Evolutionary conservation across 805 yeast species (phyloP).

Genomic region (Nematodospora valgi): DNA sequence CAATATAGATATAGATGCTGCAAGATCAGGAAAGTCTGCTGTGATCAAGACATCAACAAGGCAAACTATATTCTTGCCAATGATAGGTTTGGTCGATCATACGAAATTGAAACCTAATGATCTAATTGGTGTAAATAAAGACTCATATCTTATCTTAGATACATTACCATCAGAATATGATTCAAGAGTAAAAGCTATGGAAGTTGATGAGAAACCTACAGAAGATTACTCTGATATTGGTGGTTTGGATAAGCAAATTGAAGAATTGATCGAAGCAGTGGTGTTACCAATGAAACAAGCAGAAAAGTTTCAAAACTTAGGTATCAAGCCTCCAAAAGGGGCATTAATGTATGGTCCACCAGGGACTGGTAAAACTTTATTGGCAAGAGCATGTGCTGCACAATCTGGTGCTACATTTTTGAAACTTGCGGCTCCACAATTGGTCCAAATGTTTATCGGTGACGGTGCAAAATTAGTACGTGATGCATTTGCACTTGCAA

Average conservation of each 20-base stretch:
- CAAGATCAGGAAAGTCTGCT: slow-evolving; percentile 94
- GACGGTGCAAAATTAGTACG: slow-evolving; percentile 46
- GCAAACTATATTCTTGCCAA: slow-evolving; percentile 94
- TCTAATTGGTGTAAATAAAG: slow-evolving; percentile 96
- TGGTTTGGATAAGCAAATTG: slow-evolving; percentile 96
- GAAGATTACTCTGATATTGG: slow-evolving; percentile 98
- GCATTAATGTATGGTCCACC: slow-evolving; percentile 50
- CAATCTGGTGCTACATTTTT: slow-evolving; percentile 45
- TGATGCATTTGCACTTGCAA: slow-evolving; percentile 45
- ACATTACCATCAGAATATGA: slow-evolving; percentile 97
- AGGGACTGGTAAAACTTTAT: slow-evolving; percentile 45
- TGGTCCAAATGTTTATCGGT: slow-evolving; percentile 46
- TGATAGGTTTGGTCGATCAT: slow-evolving; percentile 93
- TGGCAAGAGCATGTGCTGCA: slow-evolving; percentile 48
- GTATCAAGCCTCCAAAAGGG: slow-evolving; percentile 67
- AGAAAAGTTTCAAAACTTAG: slow-evolving; percentile 89
- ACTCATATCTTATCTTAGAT: slow-evolving; percentile 88
- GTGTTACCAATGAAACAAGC: slow-evolving; percentile 98
- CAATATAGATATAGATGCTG: slow-evolving; percentile 86
- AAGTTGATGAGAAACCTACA: slow-evolving; percentile 97
- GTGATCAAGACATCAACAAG: slow-evolving; percentile 96
- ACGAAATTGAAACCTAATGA: slow-evolving; percentile 94
- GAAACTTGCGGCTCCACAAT: slow-evolving; percentile 44
- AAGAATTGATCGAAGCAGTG: slow-evolving; percentile 96
- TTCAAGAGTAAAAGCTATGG: slow-evolving; percentile 98